Evolutionary conservation across 2,329 filamentous ascomycete genomes (phyloP).

Genomic region (Didymellaceae sp.): DNA sequence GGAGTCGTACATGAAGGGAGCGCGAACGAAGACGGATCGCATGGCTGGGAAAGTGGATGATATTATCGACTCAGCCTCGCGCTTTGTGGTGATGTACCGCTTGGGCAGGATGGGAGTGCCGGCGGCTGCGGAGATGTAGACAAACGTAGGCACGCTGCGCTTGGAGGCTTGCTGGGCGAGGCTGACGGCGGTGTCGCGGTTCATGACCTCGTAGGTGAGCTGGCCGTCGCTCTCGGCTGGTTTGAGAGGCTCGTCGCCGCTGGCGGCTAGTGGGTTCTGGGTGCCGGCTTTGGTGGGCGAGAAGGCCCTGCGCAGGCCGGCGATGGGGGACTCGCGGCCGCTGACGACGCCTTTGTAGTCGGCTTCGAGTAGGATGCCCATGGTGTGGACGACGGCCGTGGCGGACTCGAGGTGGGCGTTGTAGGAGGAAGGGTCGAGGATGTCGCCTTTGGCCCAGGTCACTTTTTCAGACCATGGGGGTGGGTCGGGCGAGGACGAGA

Average conservation of each 20-base stretch:
- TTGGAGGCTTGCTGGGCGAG: slow-evolving; percentile 77
- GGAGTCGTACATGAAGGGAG: slow-evolving; percentile 88
- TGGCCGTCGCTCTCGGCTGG: slow-evolving; percentile 73
- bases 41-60: slow-evolving; percentile 73
- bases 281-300: slow-evolving; percentile 66
- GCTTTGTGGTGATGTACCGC: slow-evolving; percentile 89
- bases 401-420: slow-evolving; percentile 75
- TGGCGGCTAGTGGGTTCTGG: slow-evolving; percentile 72
- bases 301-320: slow-evolving; percentile 81
- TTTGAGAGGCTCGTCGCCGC: slow-evolving; percentile 64
- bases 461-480: slow-evolving; percentile 85
- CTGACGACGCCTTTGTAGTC: slow-evolving; percentile 95
- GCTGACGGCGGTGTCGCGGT: slow-evolving; percentile 84
- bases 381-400: slow-evolving; percentile 87
- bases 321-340: slow-evolving; percentile 81
- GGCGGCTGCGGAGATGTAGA: slow-evolving; percentile 86
- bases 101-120: slow-evolving; percentile 83
- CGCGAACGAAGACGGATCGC: slow-evolving; percentile 81
- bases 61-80: slow-evolving; percentile 84
- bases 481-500: slow-evolving; percentile 73
- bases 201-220: slow-evolving; percentile 97
- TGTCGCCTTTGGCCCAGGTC: slow-evolving; percentile 86
- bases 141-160: slow-evolving; percentile 72
- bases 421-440: slow-evolving; percentile 83
- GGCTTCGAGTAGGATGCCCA: slow-evolving; percentile 95